A percentile compares a stretch with the other conserved stretches of the same genome.
Evolutionary conservation across 2,329 filamentous ascomycete species (phyloP).

Genomic region (Berkeleyomyces basicola): DNA sequence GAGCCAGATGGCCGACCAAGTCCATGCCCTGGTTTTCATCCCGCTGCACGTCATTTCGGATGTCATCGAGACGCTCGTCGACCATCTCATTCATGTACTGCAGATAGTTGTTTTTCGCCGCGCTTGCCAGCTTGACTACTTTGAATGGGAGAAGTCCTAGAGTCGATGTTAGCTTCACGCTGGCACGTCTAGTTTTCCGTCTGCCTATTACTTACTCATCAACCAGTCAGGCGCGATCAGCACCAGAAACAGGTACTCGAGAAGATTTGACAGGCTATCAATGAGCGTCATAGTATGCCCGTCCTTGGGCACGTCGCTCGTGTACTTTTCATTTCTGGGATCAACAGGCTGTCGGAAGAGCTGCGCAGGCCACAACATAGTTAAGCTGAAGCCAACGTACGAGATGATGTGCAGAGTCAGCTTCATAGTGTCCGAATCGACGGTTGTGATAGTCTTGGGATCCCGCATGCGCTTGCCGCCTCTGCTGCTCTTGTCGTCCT

Average conservation of each 20-base stretch:
- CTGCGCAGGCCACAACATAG: conserved; percentile 46
- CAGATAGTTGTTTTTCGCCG: conserved; percentile 45
- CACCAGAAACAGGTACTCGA: conserved; percentile 47
- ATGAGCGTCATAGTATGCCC: conserved; percentile 51
- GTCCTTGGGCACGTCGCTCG: conserved; percentile 26
- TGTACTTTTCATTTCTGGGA: conserved; percentile 31
- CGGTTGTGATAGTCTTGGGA: conserved; percentile 30
- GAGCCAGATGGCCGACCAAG: conserved; percentile 34
- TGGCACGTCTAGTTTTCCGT: neutral
- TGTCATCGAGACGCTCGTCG: conserved; percentile 36
- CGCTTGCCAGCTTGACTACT: conserved; percentile 32
- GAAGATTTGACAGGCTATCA: conserved; percentile 40
- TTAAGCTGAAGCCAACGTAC: conserved; percentile 54
- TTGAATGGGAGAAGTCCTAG: conserved; percentile 33
- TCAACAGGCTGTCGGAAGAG: conserved; percentile 27
- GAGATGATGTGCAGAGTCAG: conserved; percentile 40
- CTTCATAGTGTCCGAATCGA: conserved; percentile 49
- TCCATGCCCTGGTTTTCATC: conserved; percentile 33
- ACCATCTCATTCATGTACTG: conserved; percentile 56
- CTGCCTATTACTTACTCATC: conserved; percentile 26
- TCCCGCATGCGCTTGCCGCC: conserved; percentile 8
- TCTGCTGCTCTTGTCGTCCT: neutral
- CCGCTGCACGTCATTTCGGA: conserved; percentile 20
- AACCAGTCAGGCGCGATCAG: conserved; percentile 43
- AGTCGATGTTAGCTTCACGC: neutral